phyloP scores from a whole-genome alignment of 164 flowering plant genomes.

The Piper longum region DNA sequence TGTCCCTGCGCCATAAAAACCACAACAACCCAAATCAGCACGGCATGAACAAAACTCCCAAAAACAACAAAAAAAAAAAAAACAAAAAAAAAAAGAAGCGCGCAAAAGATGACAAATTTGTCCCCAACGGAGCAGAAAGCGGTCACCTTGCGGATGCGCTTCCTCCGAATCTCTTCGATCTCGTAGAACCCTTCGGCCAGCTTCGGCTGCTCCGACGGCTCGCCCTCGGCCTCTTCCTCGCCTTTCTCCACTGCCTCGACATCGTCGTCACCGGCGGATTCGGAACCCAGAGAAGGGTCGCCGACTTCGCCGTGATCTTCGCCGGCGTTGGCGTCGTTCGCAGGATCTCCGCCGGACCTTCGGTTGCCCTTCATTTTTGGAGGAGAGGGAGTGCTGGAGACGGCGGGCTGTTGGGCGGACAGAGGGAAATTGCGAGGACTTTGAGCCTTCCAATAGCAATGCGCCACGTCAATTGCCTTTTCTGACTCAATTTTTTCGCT shows the following conservation, averaged over 20 bases:
- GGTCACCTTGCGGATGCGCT: constrained; percentile 64
- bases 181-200: constrained; percentile 87
- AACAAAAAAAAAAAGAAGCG: not conserved
- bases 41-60: not conserved
- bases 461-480: too few species aligned
- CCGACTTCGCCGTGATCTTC: constrained; percentile 6
- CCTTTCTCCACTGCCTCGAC: constrained; percentile 13
- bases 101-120: not conserved
- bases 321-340: not conserved
- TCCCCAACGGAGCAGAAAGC: not conserved
- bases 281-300: not conserved
- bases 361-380: not conserved
- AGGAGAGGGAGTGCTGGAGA: not conserved
- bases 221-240: constrained; percentile 20
- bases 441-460: too few species aligned
- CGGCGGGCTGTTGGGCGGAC: too few species aligned
- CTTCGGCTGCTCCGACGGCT: constrained; percentile 30
- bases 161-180: constrained; percentile 69
- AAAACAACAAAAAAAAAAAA: not conserved
- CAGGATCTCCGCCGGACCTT: not conserved
- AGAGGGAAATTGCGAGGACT: too few species aligned
- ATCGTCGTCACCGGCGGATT: constrained; percentile 2
- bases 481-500: too few species aligned
- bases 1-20: constrained; percentile 32
- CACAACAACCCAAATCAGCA: constrained; percentile 1